Evolutionary conservation across 108 stramenopile species (phyloP).

Genomic region (Chaetoceros tenuissimus): DNA sequence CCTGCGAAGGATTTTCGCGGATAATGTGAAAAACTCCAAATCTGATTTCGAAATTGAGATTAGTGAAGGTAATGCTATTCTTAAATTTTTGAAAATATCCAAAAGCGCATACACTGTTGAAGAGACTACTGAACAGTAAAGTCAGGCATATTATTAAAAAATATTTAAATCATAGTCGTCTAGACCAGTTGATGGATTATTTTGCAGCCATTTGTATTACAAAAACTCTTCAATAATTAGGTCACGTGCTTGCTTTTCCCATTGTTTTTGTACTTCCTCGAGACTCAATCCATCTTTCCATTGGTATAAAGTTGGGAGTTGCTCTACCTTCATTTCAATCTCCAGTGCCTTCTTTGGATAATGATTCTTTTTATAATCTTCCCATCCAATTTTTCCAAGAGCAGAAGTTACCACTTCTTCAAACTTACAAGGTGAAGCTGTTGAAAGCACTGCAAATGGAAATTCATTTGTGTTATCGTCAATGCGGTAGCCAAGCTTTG

Average conservation of each 20-base stretch:
- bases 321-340: slow-evolving; percentile 12
- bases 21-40: slow-evolving; percentile 27
- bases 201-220: no score
- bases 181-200: no score
- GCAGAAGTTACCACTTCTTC: slow-evolving; percentile 50
- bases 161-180: no score
- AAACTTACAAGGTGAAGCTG: slow-evolving; percentile 84
- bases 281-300: slow-evolving; percentile 7
- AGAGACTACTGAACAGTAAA: no score
- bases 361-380: slow-evolving; percentile 22
- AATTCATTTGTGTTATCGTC: slow-evolving; percentile 1
- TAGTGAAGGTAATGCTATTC: slow-evolving; percentile 51
- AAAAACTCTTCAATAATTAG: slow-evolving; percentile 7
- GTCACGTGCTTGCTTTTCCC: slow-evolving; percentile 26
- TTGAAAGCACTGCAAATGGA: slow-evolving; percentile 59
- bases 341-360: slow-evolving; percentile 43
- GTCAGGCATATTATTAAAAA: no score
- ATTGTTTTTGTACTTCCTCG: slow-evolving; percentile 25
- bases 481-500: slow-evolving; percentile 41
- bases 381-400: slow-evolving; percentile 51
- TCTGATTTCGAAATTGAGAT: slow-evolving; percentile 70
- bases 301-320: slow-evolving; percentile 16
- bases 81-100: slow-evolving; percentile 60
- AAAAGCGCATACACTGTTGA: slow-evolving; percentile 39
- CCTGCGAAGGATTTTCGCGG: slow-evolving; percentile 55